Percentiles rank a stretch among this genome's conserved stretches.
phyloP scores from a whole-genome alignment of 2,329 filamentous ascomycete genomes.

The Cladosporium sp. region DNA sequence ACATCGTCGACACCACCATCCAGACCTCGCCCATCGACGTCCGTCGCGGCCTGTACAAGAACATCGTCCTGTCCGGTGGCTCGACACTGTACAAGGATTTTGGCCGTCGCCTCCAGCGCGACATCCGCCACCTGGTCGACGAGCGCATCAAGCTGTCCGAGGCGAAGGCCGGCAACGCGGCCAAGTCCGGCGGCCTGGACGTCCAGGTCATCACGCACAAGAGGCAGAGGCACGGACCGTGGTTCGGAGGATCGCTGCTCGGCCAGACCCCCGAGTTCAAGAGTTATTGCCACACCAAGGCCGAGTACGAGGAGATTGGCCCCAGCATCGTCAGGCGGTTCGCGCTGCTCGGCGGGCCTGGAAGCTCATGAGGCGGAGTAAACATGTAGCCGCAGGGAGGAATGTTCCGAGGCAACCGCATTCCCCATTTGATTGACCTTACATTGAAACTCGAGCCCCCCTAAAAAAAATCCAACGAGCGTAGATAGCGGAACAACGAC shows the following conservation, averaged over 20 bases:
- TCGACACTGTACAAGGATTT: constrained; percentile 99
- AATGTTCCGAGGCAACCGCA: not conserved
- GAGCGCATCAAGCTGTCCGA: constrained; percentile 89
- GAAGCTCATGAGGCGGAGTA: constrained; percentile 54
- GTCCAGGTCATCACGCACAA: constrained; percentile 98
- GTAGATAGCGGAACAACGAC: constrained; percentile 6
- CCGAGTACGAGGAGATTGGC: constrained; percentile 87
- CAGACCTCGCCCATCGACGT: constrained; percentile 98
- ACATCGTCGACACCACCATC: constrained; percentile 92
- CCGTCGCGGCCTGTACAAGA: constrained; percentile 95
- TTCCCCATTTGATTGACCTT: not conserved
- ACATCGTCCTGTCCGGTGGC: constrained; percentile 95
- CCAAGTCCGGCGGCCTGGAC: constrained; percentile 87
- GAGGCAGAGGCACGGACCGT: constrained; percentile 92
- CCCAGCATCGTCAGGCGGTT: constrained; percentile 94
- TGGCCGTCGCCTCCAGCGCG: constrained; percentile 87
- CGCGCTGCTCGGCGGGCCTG: constrained; percentile 85
- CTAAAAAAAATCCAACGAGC: not conserved
- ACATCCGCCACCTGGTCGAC: constrained; percentile 94
- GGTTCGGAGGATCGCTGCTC: constrained; percentile 95
- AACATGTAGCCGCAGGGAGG: constrained; percentile 2
- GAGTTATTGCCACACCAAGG: constrained; percentile 86
- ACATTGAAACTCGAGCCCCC: not conserved
- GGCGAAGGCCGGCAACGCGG: constrained; percentile 74
- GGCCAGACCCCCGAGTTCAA: constrained; percentile 97